These are phyloP conservation scores for Lentinus brumalis DNA, from an alignment of 768 basidiomycete species.

Conservation along the genomic window DNA sequence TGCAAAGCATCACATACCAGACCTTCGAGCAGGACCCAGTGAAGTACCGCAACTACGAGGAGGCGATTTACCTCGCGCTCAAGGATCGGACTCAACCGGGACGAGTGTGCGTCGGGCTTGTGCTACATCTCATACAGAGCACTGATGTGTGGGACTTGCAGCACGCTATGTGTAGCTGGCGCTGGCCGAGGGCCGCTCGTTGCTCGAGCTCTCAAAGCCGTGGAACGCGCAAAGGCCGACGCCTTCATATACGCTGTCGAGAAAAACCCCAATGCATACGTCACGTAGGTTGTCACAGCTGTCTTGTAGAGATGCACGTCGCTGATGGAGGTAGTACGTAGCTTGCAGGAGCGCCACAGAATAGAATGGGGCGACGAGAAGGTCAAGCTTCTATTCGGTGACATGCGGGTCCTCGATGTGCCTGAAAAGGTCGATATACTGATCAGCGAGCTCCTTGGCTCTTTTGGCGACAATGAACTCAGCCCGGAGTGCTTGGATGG, in stretches of 20 bases:
- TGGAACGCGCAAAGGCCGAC: slow-evolving; percentile 62
- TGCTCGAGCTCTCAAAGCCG: slow-evolving; percentile 76
- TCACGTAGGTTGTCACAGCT: slow-evolving; percentile 67
- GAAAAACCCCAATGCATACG: slow-evolving; percentile 95
- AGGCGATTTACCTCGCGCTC: slow-evolving; percentile 84
- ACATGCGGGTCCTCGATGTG: slow-evolving; percentile 84
- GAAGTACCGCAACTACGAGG: slow-evolving; percentile 95
- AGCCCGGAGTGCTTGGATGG: slow-evolving; percentile 98
- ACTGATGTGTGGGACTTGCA: slow-evolving; percentile 32
- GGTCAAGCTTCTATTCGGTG: slow-evolving; percentile 87
- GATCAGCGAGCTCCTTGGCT: slow-evolving; percentile 93
- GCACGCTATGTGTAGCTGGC: slow-evolving; percentile 88
- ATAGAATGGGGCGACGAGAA: slow-evolving; percentile 75
- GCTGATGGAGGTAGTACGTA: slow-evolving; percentile 34
- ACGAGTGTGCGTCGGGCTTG: slow-evolving; percentile 55
- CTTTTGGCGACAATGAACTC: slow-evolving; percentile 98
- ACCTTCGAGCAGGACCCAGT: slow-evolving; percentile 98
- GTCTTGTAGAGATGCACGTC: background rate
- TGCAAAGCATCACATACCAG: slow-evolving; percentile 94
- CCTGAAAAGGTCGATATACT: slow-evolving; percentile 92
- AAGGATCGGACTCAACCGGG: slow-evolving; percentile 60
- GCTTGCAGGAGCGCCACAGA: slow-evolving; percentile 80
- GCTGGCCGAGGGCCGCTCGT: slow-evolving; percentile 95
- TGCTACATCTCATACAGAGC: background rate
- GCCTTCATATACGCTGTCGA: slow-evolving; percentile 86